phyloP scores from a whole-genome alignment of 257 asterid genomes.

The Echium plantagineum region DNA sequence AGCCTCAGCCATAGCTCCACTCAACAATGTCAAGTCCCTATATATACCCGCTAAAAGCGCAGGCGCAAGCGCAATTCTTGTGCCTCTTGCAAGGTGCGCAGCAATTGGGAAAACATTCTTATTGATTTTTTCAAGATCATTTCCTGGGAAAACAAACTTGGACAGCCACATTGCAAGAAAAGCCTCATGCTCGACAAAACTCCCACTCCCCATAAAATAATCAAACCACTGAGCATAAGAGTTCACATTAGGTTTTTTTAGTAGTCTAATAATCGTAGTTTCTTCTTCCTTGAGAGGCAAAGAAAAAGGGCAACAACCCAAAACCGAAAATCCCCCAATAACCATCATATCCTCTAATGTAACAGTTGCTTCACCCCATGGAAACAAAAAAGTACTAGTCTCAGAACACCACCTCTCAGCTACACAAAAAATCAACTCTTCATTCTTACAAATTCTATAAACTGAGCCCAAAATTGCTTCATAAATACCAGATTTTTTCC shows the following conservation, averaged over 20 bases:
- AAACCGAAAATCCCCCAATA: constrained; percentile 29
- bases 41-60: constrained; percentile 30
- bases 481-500: constrained; percentile 25
- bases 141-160: constrained; percentile 27
- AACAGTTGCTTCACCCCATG: constrained; percentile 40
- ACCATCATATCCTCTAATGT: constrained; percentile 32
- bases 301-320: constrained; percentile 23
- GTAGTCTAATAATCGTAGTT: background rate
- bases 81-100: constrained; percentile 24
- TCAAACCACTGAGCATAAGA: constrained; percentile 17
- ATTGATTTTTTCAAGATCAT: constrained; percentile 10
- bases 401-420: constrained; percentile 31
- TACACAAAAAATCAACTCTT: constrained; percentile 18
- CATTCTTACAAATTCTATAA: constrained; percentile 6
- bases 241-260: background rate
- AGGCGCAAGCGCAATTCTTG: constrained; percentile 29
- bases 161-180: constrained; percentile 35
- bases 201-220: constrained; percentile 14
- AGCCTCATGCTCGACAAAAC: constrained; percentile 26
- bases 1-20: constrained; percentile 14
- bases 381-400: constrained; percentile 28
- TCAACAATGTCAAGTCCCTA: constrained; percentile 27
- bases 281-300: constrained; percentile 5
- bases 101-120: constrained; percentile 19
- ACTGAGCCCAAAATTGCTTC: constrained; percentile 21